phyloP scores from a whole-genome alignment of 2,329 filamentous ascomycete species.

The Fusarium tupiense region DNA sequence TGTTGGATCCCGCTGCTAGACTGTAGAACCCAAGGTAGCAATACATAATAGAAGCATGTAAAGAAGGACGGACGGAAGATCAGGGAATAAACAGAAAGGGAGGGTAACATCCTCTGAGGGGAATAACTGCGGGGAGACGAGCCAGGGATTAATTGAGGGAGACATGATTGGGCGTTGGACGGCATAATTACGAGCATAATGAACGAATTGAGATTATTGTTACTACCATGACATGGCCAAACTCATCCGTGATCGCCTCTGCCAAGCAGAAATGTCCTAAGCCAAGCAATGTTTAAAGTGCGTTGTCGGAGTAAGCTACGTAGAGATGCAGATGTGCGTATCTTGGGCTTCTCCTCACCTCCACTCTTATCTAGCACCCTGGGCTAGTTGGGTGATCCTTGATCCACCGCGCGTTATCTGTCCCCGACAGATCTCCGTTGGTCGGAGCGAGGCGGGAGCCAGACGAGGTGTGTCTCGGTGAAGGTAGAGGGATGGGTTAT shows the following conservation, averaged over 20 bases:
- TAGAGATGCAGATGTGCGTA: neutral
- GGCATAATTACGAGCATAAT: constrained; percentile 24
- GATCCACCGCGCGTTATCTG: constrained; percentile 20
- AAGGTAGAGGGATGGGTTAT: neutral
- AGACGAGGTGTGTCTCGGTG: constrained; percentile 21
- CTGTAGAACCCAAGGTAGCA: constrained; percentile 34
- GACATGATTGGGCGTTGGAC: constrained; percentile 13
- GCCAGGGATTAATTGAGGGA: constrained; percentile 5
- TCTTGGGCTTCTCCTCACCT: constrained; percentile 9
- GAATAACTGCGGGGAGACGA: constrained; percentile 18
- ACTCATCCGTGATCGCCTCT: neutral
- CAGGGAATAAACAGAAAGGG: constrained; percentile 7
- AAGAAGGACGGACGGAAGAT: neutral
- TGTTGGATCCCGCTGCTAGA: constrained; percentile 49
- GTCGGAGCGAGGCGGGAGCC: neutral
- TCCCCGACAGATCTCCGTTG: constrained; percentile 22
- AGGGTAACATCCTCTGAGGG: constrained; percentile 15
- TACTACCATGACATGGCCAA: neutral
- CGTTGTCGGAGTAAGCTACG: constrained; percentile 21
- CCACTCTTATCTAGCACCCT: constrained; percentile 27
- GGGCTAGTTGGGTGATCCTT: constrained; percentile 1
- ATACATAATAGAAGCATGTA: constrained; percentile 12
- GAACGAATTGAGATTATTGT: constrained; percentile 19
- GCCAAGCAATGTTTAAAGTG: neutral
- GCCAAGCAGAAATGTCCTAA: neutral